Base-by-base conservation (phyloP, 345 rosid genomes). In the Rhizophora apiculata region DNA sequence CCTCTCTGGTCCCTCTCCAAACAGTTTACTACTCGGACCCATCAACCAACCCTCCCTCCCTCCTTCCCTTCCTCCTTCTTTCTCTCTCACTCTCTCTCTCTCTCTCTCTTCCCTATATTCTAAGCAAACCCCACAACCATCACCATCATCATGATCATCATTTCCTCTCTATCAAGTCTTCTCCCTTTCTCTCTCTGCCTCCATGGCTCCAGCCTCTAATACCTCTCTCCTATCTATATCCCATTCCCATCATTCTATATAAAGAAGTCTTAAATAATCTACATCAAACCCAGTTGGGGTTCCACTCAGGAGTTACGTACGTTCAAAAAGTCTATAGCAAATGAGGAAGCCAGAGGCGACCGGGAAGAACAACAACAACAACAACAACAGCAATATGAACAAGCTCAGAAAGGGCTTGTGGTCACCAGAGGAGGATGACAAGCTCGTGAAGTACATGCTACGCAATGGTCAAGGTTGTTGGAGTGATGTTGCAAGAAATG, bases 381-480 rank as follows among this genome's bases (percentile, higher is more conserved):
- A 8, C 10, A 37, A 1, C 48, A 13, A 13, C 16, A 43, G 18
- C 49, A 39, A 39, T 11, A 39, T 11, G 3, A 39, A 43, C 67
- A 91, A 90, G 89, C 86, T 96, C 60, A 87, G 93, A 76, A 96
- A 96, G 66, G 99, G 99, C n/a, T 72, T 96, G 72, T 96, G 99
- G 99, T 96, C 99, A 4, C 99, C 99, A 0, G 98, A 95, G 81
- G 99, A 95, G 85, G 99, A 95, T 71, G 91, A 92, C 69, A 95
- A 86, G 90, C 77, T 96, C 53, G 88, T 90, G 89, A 89, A 75
- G 70, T 96, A 96, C 68, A 96, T 92, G 98, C 62, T 92, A 46
- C 88, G 64, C 60, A 90, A 92, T 71, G 99, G 99, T 0, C 97
- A 96, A 74, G 99, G 97, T 21, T 96, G 99, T 74, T 96, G 99